A percentile compares a stretch with the other conserved stretches of the same genome.
Conservation (phyloP, 495 filamentous ascomycete genomes). For the Hypoxylon fragiforme region DNA sequence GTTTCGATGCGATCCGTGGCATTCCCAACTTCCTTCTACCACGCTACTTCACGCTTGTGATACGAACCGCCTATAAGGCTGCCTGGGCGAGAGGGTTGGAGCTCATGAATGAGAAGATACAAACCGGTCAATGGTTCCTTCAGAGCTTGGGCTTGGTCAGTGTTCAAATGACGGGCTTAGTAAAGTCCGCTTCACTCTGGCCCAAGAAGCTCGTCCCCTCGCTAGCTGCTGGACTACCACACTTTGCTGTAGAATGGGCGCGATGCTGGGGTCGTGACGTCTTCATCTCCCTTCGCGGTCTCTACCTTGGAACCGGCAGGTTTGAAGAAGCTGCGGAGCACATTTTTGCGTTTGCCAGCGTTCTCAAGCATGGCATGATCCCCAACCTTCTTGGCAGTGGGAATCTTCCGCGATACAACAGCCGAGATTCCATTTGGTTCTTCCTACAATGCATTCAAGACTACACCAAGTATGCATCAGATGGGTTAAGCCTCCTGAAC, state of each 20-base stretch:
- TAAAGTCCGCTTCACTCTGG: slow-evolving; percentile 88
- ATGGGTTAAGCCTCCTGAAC: slow-evolving; percentile 73
- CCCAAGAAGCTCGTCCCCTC: slow-evolving; percentile 81
- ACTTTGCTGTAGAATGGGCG: slow-evolving; percentile 93
- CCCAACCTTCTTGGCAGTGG: slow-evolving; percentile 90
- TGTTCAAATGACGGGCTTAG: slow-evolving; percentile 82
- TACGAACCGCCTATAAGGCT: slow-evolving; percentile 83
- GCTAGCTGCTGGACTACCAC: slow-evolving; percentile 90
- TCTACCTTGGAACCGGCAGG: slow-evolving; percentile 85
- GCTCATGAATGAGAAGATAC: slow-evolving; percentile 76
- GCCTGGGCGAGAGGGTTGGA: slow-evolving; percentile 77
- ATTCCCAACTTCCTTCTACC: slow-evolving; percentile 90
- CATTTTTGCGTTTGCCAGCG: slow-evolving; percentile 92
- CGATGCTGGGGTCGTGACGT: slow-evolving; percentile 97
- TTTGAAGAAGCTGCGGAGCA: slow-evolving; percentile 89
- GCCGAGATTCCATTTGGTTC: slow-evolving; percentile 96
- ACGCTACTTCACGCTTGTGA: slow-evolving; percentile 86
- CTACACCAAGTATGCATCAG: slow-evolving; percentile 79
- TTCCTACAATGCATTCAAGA: slow-evolving; percentile 94
- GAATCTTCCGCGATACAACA: slow-evolving; percentile 91
- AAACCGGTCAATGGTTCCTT: slow-evolving; percentile 79
- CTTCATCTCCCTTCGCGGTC: slow-evolving; percentile 90
- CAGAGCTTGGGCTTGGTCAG: slow-evolving; percentile 87
- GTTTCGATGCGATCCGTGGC: slow-evolving; percentile 79
- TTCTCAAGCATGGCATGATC: slow-evolving; percentile 98